phyloP scores from a whole-genome alignment of 257 asterid species.

The Jacaranda copaia region DNA sequence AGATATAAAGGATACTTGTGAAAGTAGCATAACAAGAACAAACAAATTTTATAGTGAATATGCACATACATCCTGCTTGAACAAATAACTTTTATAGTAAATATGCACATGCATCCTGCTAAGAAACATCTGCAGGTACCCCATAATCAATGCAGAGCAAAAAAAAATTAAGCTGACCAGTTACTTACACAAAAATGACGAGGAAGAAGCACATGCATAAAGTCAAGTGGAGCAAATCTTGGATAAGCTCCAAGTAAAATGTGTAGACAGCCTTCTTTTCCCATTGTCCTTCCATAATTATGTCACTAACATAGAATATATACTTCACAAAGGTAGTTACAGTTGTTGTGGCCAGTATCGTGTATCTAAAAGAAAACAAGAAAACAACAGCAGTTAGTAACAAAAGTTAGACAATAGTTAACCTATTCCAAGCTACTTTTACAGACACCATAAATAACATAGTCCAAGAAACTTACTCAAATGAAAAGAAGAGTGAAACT shows the following conservation, averaged over 20 bases:
- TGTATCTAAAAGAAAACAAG: constrained; percentile 59
- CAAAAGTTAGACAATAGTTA: neutral
- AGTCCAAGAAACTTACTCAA: constrained; percentile 67
- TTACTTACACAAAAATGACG: constrained; percentile 81
- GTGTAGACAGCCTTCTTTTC: constrained; percentile 90
- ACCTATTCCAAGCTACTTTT: constrained; percentile 12
- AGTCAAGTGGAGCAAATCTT: constrained; percentile 89
- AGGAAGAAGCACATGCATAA: constrained; percentile 93
- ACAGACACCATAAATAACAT: constrained; percentile 12
- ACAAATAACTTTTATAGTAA: no score
- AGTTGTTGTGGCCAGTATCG: constrained; percentile 82
- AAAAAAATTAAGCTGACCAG: constrained; percentile 18
- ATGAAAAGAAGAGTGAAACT: constrained; percentile 81
- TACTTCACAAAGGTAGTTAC: constrained; percentile 83
- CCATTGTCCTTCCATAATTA: constrained; percentile 98
- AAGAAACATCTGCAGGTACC: neutral
- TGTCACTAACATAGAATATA: constrained; percentile 79
- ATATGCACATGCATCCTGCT: neutral
- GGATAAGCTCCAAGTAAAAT: constrained; percentile 86
- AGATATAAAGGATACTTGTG: constrained; percentile 22
- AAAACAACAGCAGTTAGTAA: neutral
- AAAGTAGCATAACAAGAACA: constrained; percentile 24
- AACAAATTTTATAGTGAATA: neutral
- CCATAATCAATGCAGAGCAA: neutral
- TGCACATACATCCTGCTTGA: neutral